Base-by-base conservation (phyloP, 192 early-diverging fungal genomes). In the Coemansia sp. region DNA sequence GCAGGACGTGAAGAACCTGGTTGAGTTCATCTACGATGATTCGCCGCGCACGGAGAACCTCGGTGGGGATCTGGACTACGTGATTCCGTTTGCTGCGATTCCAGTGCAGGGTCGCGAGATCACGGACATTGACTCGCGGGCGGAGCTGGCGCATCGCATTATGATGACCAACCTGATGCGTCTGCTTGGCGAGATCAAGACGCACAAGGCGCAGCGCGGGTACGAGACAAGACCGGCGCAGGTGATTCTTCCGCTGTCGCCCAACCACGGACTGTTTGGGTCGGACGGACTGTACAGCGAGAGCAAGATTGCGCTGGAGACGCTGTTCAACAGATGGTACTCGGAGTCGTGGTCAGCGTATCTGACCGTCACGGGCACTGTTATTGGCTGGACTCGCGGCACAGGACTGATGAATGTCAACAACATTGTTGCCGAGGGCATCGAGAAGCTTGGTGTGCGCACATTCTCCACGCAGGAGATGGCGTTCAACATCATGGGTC, bases 311-410 rank as follows among this genome's bases (percentile, higher is more conserved):
- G 89, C 88, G 57, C 88, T 97, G 20, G 95, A 97, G 84, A 94
- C 95, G 49, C 85, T 97, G 73, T 88, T 97, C 79, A 94, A 94
- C 88, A 87, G 93, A 67, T 97, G 92, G 92, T 88, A 91, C 69
- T 90, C 93, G 58, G 95, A 97, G 82, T 87, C 85, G 61, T 97
- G 95, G 95, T 87, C 89, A 44, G 84, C 86, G 65, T 97, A 96
- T 85, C 85, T 97, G 72, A 89, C 91, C 63, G 90, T 97, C 65
- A 87, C 92, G 55, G 95, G 95, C 61, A 93, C 95, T 55, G 91
- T 94, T 46, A 97, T 97, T 79, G 95, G 95, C 50, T 97, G 95
- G 95, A 97, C 95, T 61, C 90, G 95, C 81, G 95, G 95, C 57
- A 98, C 96, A 44, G 96, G 96, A 44, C 85, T 98, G 81, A 98